Conservation (phyloP, 2,329 filamentous ascomycete genomes). For the Alternaria sp. region DNA sequence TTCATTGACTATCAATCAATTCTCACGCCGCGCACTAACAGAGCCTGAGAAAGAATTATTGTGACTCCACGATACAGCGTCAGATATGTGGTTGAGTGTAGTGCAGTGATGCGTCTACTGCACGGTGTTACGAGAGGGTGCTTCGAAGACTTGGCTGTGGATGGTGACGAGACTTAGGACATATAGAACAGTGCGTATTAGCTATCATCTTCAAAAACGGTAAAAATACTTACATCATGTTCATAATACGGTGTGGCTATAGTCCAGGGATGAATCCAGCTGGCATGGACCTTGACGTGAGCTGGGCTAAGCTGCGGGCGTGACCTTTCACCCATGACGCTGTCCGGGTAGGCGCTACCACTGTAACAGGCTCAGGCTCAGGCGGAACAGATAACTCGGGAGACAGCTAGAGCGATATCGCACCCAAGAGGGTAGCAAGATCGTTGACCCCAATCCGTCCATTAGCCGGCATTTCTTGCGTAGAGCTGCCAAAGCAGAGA, state of each 20-base stretch:
- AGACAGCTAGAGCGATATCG: not conserved
- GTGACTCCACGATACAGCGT: no score
- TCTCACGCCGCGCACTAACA: no score
- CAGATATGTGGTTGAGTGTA: no score
- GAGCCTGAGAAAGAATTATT: no score
- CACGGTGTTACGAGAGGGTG: no score
- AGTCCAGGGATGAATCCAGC: not conserved
- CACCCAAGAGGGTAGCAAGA: not conserved
- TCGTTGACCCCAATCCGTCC: not conserved
- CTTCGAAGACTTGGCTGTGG: no score
- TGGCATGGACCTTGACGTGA: not conserved
- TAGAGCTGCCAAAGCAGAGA: not conserved
- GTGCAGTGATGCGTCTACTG: no score
- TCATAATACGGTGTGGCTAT: not conserved
- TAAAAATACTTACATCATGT: no score
- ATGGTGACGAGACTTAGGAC: no score
- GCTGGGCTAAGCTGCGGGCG: not conserved
- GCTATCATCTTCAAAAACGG: no score
- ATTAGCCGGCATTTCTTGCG: fast-evolving
- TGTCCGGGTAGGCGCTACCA: not conserved
- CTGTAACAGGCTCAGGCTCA: not conserved
- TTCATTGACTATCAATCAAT: not conserved
- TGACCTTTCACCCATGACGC: not conserved
- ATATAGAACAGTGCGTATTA: no score
- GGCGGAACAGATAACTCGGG: not conserved